Percentiles rank a stretch among this genome's conserved stretches.
Evolutionary conservation across 2,329 filamentous ascomycete genomes (phyloP).

Genomic region (Colletotrichum filicis): DNA sequence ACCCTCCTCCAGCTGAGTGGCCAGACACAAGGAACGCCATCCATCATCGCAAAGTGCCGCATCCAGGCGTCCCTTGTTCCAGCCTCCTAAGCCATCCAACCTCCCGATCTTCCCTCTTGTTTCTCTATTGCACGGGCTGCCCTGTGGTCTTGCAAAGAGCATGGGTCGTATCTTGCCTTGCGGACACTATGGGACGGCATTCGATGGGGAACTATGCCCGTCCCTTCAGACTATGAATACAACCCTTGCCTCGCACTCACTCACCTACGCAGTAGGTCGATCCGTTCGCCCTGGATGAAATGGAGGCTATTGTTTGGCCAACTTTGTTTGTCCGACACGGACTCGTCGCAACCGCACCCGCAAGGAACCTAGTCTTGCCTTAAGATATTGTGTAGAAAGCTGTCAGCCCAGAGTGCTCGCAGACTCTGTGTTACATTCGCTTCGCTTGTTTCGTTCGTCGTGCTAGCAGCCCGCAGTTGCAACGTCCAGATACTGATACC

Average conservation of each 20-base stretch:
- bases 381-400: background rate
- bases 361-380: too few relatives aligned
- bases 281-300: background rate
- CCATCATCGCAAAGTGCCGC: background rate
- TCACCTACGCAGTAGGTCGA: background rate
- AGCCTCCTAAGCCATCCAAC: background rate
- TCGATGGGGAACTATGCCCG: background rate
- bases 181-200: background rate
- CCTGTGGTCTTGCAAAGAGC: background rate
- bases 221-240: background rate
- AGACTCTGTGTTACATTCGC: background rate
- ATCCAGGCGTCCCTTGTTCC: background rate
- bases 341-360: background rate
- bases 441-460: background rate
- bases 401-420: background rate
- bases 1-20: background rate
- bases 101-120: background rate
- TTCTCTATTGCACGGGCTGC: background rate
- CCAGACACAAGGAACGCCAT: background rate
- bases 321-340: slow-evolving; percentile 11
- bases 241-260: background rate
- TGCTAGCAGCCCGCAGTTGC: background rate
- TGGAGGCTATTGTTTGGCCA: background rate
- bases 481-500: background rate
- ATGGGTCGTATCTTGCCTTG: background rate